Evolutionary conservation across 768 basidiomycete species (phyloP).

Genomic region (Cyclocybe cylindracea): DNA sequence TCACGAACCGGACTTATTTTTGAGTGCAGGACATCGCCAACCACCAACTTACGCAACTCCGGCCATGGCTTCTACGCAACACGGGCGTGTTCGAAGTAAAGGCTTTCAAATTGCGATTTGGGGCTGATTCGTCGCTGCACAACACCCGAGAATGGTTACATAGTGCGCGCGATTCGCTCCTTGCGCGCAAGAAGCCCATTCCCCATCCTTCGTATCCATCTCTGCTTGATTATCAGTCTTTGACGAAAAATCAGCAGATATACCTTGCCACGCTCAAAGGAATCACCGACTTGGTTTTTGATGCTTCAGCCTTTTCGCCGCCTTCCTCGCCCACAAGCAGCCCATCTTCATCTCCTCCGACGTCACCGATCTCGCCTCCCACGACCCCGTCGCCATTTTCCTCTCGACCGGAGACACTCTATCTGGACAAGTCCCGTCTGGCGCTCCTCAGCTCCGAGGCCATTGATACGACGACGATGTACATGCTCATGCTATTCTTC

Average conservation of each 20-base stretch:
- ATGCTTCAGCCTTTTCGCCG: constrained; percentile 39
- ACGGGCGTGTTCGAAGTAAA: constrained; percentile 80
- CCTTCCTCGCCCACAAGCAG: constrained; percentile 28
- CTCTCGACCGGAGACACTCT: constrained; percentile 72
- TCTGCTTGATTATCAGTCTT: constrained; percentile 42
- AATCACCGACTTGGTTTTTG: constrained; percentile 66
- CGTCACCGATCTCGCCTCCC: constrained; percentile 23
- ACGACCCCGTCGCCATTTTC: constrained; percentile 26
- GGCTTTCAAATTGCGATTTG: constrained; percentile 67
- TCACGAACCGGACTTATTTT: not conserved
- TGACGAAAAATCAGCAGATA: constrained; percentile 54
- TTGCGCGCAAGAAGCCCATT: constrained; percentile 39
- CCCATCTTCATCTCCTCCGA: constrained; percentile 18
- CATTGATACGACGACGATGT: constrained; percentile 70
- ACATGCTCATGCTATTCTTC: constrained; percentile 81
- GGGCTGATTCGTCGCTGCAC: constrained; percentile 43
- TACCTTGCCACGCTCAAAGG: constrained; percentile 60
- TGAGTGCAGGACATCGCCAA: constrained; percentile 86
- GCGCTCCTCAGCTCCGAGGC: constrained; percentile 68
- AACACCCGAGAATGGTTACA: constrained; percentile 69
- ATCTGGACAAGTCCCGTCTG: constrained; percentile 77
- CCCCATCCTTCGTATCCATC: constrained; percentile 45
- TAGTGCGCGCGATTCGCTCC: constrained; percentile 47
- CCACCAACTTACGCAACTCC: constrained; percentile 90
- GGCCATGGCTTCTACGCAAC: constrained; percentile 83